phyloP scores from a whole-genome alignment of 148 eudicot genomes.

The Diospyros lotus region DNA sequence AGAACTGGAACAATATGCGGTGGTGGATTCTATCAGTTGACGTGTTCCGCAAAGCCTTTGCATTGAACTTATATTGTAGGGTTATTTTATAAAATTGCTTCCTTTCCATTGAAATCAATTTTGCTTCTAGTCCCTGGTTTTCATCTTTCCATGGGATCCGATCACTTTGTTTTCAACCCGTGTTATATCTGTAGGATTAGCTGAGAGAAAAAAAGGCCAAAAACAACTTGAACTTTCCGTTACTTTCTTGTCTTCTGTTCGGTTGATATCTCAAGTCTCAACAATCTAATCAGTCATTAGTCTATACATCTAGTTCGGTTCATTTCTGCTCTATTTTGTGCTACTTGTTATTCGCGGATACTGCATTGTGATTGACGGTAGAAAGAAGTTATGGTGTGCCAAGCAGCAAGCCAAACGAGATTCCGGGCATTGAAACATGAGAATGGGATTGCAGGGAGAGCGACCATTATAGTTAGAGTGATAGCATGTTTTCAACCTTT shows the following conservation, averaged over 20 bases:
- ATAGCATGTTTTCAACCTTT: conserved; percentile 86
- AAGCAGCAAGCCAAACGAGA: conserved; percentile 81
- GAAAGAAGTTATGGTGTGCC: conserved; percentile 88
- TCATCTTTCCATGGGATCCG: conserved; percentile 42
- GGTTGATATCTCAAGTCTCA: background rate
- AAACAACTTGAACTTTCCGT: background rate
- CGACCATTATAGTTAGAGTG: conserved; percentile 80
- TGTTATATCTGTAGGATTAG: conserved; percentile 48
- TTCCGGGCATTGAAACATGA: conserved; percentile 78
- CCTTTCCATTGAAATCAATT: background rate
- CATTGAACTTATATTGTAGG: conserved; percentile 72
- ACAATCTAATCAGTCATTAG: background rate
- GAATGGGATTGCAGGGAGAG: conserved; percentile 72
- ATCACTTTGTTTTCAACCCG: conserved; percentile 31
- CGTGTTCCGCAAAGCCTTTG: conserved; percentile 47
- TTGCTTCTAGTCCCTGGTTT: conserved; percentile 3
- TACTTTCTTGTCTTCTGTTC: background rate
- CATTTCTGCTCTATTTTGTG: conserved; percentile 2
- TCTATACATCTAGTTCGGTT: conserved; percentile 10
- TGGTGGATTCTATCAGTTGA: conserved; percentile 55
- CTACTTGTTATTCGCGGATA: conserved; percentile 1
- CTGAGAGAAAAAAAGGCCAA: conserved; percentile 16
- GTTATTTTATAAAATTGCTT: conserved; percentile 52
- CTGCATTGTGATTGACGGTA: conserved; percentile 23
- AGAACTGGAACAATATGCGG: conserved; percentile 42